Evolutionary conservation across 176 grass and related monocot genomes (phyloP), one percentile per base, ranked within the genome.

Genomic region (Aegilops tauschii): DNA sequence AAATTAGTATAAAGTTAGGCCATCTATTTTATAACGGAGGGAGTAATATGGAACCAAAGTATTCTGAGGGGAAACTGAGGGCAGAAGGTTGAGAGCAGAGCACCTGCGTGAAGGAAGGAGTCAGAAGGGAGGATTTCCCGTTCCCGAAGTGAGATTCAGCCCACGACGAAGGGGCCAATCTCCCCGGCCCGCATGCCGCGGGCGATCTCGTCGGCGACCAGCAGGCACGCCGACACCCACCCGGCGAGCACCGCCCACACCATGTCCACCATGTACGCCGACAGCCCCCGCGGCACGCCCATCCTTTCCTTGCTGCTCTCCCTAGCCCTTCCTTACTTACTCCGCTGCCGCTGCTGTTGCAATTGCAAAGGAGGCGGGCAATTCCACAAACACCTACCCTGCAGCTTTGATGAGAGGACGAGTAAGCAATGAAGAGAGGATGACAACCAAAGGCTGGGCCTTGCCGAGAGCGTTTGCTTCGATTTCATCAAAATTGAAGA

Each of bases 181-280:
- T 95, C 91, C 4, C 89, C 86, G 5, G n/a, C 78, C 1, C 93
- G 82, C 86, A 98, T 84, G 31, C 42, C 93, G 29, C 80, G 80
- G 35, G 93, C 95, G 12, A 98, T 80, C 87, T 95, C 95, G 56
- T 92, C 71, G 66, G 95, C 93, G 80, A 98, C 49, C 16, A 90
- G 37, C 35, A 98, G 37, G 81, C 91, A 98, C 1, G 86, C 87
- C 12, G 95, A 93, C 25, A 98, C 85, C 95, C 96, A 96, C 11
- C 79, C 52, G 27, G 90, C 72, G 70, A 98, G 82, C 30, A 90
- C 77, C 23, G 64, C 84, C 97, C 92, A 90, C 42, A 98, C 92
- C 89, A 87, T 86, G 16, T 86, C 89, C 82, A 98, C 89, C 13
- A 95, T 64, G 86, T 83, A 61, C 2, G 89, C 83, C 0, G 93